A percentile compares a stretch with the other conserved stretches of the same genome.
These are phyloP conservation scores for Russula earlei DNA, from an alignment of 768 basidiomycete genomes.

Conservation along the genomic window DNA sequence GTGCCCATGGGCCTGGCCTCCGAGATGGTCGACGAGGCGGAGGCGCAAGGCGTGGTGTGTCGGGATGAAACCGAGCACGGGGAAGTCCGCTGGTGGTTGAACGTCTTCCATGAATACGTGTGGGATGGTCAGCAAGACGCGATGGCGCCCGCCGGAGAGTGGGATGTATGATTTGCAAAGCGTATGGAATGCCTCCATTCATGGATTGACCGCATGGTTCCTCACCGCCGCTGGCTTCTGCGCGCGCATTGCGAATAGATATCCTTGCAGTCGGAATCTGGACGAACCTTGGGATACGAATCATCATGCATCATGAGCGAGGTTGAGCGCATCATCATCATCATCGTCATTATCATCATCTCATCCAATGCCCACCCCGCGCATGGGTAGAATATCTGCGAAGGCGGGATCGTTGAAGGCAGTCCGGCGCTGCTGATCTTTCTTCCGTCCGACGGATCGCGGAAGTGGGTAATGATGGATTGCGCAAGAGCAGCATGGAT, in stretches of 20 bases:
- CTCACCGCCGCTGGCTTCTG: too few relatives aligned
- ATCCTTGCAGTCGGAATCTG: too few relatives aligned
- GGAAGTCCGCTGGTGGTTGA: slow-evolving; percentile 66
- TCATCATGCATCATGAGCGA: neutral
- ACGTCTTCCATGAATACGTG: slow-evolving; percentile 54
- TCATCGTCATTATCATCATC: too few relatives aligned
- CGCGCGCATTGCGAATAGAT: too few relatives aligned
- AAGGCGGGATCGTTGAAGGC: too few relatives aligned
- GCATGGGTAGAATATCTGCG: too few relatives aligned
- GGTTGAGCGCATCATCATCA: neutral
- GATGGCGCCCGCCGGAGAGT: neutral
- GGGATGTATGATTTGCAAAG: neutral
- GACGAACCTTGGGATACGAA: neutral
- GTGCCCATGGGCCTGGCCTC: slow-evolving; percentile 63
- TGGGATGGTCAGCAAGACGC: slow-evolving; percentile 57
- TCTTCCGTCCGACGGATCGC: neutral
- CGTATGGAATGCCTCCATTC: neutral
- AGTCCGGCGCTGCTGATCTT: neutral
- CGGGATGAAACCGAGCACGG: slow-evolving; percentile 65
- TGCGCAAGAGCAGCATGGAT: neutral
- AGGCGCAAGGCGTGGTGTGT: slow-evolving; percentile 59
- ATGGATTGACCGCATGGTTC: neutral
- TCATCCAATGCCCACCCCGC: too few relatives aligned
- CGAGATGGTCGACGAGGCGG: slow-evolving; percentile 73
- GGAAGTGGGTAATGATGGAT: neutral